phyloP scores from a whole-genome alignment of 768 basidiomycete species.

The Tricholoma hemisulphureum region DNA sequence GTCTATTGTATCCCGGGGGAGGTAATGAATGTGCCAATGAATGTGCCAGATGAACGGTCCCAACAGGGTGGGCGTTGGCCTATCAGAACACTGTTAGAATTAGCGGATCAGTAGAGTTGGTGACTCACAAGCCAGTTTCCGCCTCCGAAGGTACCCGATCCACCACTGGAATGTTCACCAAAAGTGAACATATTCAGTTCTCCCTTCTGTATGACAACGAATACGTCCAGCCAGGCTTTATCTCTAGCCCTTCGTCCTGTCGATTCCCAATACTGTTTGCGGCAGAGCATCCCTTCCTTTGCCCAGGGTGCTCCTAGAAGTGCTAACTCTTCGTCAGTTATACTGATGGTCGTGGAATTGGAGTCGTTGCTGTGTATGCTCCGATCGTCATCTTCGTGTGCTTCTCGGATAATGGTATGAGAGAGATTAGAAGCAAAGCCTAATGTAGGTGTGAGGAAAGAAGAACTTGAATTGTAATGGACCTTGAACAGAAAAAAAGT shows the following conservation, averaged over 20 bases:
- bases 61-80: conserved; percentile 85
- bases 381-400: conserved; percentile 84
- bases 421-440: conserved; percentile 96
- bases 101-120: neutral
- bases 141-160: conserved; percentile 75
- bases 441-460: conserved; percentile 80
- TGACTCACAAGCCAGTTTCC: conserved; percentile 95
- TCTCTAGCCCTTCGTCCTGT: conserved; percentile 81
- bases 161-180: conserved; percentile 67
- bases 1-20: conserved; percentile 86
- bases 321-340: conserved; percentile 93
- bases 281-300: conserved; percentile 94
- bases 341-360: conserved; percentile 72
- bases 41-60: conserved; percentile 82
- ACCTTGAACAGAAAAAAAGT: conserved; percentile 35
- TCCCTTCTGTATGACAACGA: conserved; percentile 93
- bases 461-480: conserved; percentile 59
- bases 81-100: conserved; percentile 31
- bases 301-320: conserved; percentile 97
- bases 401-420: conserved; percentile 93
- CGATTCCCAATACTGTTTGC: conserved; percentile 93
- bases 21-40: conserved; percentile 85
- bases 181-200: conserved; percentile 96
- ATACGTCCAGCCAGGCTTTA: conserved; percentile 91
- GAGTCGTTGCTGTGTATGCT: conserved; percentile 67